phyloP scores from a whole-genome alignment of 768 basidiomycete species.

The Pulveroboletus sp. region DNA sequence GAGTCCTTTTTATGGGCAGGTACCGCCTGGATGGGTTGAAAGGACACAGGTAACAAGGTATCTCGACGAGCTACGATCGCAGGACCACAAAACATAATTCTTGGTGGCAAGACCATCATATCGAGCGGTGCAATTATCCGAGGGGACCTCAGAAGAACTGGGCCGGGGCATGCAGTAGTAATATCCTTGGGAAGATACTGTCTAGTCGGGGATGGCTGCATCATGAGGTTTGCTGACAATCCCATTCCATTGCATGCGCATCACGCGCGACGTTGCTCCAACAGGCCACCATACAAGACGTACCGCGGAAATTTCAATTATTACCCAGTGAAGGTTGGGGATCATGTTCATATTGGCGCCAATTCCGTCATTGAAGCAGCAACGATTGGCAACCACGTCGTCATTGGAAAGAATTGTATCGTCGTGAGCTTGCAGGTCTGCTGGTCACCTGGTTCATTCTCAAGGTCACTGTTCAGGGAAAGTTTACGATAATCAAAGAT shows the following conservation, averaged over 20 bases:
- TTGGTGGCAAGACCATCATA: slow-evolving; percentile 96
- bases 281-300: slow-evolving; percentile 82
- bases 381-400: slow-evolving; percentile 87
- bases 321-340: slow-evolving; percentile 96
- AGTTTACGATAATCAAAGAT: slow-evolving; percentile 95
- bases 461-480: slow-evolving; percentile 53
- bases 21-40: slow-evolving; percentile 9
- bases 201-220: slow-evolving; percentile 81
- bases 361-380: slow-evolving; percentile 89
- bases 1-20: not conserved
- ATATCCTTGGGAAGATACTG: slow-evolving; percentile 93
- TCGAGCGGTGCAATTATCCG: slow-evolving; percentile 86
- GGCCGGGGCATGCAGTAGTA: slow-evolving; percentile 89
- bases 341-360: slow-evolving; percentile 93
- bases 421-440: slow-evolving; percentile 53
- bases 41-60: slow-evolving; percentile 97
- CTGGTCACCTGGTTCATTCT: slow-evolving; percentile 1
- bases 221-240: slow-evolving; percentile 63
- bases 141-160: slow-evolving; percentile 86
- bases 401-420: slow-evolving; percentile 93
- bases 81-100: slow-evolving; percentile 94
- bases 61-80: slow-evolving; percentile 87
- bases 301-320: slow-evolving; percentile 92
- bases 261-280: not conserved
- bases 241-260: not conserved